Evolutionary conservation across 176 grass and related monocot genomes (phyloP).

Genomic region (Triticum turgidum): DNA sequence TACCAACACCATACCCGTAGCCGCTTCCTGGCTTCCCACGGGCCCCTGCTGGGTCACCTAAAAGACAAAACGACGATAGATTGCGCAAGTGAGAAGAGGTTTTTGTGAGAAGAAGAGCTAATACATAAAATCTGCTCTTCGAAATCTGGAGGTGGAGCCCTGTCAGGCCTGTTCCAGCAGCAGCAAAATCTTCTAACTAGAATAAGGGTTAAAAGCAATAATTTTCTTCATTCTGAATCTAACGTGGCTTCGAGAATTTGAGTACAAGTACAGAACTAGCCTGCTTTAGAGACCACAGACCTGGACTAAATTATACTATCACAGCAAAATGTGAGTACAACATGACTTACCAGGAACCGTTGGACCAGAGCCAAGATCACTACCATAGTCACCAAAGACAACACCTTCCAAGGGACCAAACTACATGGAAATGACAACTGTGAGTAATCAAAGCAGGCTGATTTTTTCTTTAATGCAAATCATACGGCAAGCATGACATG

Average conservation of each 20-base stretch:
- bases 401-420: slow-evolving; percentile 85
- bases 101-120: slow-evolving; percentile 10
- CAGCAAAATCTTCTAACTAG: not conserved
- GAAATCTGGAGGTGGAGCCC: not conserved
- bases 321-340: not conserved
- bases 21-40: slow-evolving; percentile 84
- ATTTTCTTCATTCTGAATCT: not conserved
- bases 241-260: not conserved
- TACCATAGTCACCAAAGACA: slow-evolving; percentile 91
- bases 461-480: slow-evolving; percentile 12
- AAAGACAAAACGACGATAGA: slow-evolving; percentile 24
- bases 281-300: not conserved
- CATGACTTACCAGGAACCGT: slow-evolving; percentile 81
- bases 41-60: slow-evolving; percentile 91
- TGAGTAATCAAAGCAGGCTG: not conserved
- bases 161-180: slow-evolving; percentile 13
- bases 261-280: not conserved
- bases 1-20: slow-evolving; percentile 76
- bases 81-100: slow-evolving; percentile 16
- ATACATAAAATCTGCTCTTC: not conserved
- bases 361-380: slow-evolving; percentile 79
- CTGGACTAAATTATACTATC: not conserved
- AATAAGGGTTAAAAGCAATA: not conserved
- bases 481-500: not conserved
- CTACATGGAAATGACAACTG: slow-evolving; percentile 38